Evolutionary conservation across 2,329 filamentous ascomycete species (phyloP), one percentile per base, ranked within the genome.

Genomic region (Xylariaceae sp.): DNA sequence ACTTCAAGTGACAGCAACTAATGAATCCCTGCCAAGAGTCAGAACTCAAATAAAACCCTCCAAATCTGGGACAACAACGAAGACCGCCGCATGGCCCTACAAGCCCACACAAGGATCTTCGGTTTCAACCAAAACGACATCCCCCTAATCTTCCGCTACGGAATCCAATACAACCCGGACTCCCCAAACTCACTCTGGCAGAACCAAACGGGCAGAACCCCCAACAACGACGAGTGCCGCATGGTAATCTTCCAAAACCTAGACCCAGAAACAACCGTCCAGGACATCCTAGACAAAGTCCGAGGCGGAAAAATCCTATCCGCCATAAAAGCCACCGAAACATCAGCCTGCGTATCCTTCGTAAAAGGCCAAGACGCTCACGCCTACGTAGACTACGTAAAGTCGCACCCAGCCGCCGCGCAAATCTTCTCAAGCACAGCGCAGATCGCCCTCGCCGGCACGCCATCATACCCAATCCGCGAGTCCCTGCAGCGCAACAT

Each of bases 221-320:
- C 18, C 26, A 19, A 21, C 10, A 10, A 18, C 22, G 19, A 47
- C n/a, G 32, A 44, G 3, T 63, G 56, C 5, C 61, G 60, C 34
- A 55, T 47, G 45, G 51, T 65, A 2, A 3, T 63, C 12, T 57
- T 65, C 43, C 44, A 44, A 0, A 46, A 45, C 2, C 21, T 64
- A 1, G 13, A 40, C 6, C 37, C 30, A 0, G 9, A 0, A 0
- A 57, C 50, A 1, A 30, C 32, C 2, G 49, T 54, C 3, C 5
- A 5, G 5, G 45, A 56, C 1, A 9, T 64, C 18, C 51, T 62
- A 3, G 5, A 50, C 16, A 44, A 37, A 12, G 57, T 65, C 3
- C 49, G 57, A 9, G 61, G 60, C 15, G 63, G 63, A 1, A 15
- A 45, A 15, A 13, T 65, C 9, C 21, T 61, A 1, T 32, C 41